Conservation (phyloP, 2,329 filamentous ascomycete genomes). For the Mariannaea elegans region DNA sequence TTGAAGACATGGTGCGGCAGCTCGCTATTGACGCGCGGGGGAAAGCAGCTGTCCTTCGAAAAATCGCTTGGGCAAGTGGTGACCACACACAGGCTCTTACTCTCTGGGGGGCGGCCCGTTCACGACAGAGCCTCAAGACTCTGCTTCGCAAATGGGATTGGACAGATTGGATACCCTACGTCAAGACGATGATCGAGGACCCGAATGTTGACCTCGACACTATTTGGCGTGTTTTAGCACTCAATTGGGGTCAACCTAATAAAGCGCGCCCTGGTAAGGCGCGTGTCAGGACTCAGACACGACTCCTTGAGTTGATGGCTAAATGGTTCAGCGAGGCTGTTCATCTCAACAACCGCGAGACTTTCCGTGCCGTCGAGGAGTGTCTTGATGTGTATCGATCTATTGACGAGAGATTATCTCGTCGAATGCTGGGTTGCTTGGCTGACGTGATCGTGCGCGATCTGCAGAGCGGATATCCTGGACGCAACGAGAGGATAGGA, state of each 20-base stretch:
- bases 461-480: conserved; percentile 44
- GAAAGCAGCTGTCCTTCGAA: neutral
- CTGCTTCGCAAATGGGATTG: conserved; percentile 40
- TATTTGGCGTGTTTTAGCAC: conserved; percentile 43
- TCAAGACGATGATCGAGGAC: conserved; percentile 46
- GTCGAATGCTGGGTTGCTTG: conserved; percentile 39
- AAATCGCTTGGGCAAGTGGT: conserved; percentile 16
- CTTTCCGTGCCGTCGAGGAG: conserved; percentile 42
- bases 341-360: conserved; percentile 42
- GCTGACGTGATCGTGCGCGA: conserved; percentile 43
- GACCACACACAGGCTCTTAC: conserved; percentile 39
- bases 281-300: conserved; percentile 22
- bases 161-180: conserved; percentile 45
- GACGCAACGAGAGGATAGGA: conserved; percentile 34
- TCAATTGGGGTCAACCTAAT: conserved; percentile 12
- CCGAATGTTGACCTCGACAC: conserved; percentile 29
- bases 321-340: conserved; percentile 41
- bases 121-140: neutral
- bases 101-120: conserved; percentile 28
- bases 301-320: conserved; percentile 44
- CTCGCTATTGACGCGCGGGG: neutral
- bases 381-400: conserved; percentile 38
- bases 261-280: neutral
- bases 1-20: conserved; percentile 2
- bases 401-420: conserved; percentile 35